Percentiles rank a stretch among this genome's conserved stretches.
Evolutionary conservation across 1,139 yeast species (phyloP).

Genomic region (Magnusiomyces clavatus): DNA sequence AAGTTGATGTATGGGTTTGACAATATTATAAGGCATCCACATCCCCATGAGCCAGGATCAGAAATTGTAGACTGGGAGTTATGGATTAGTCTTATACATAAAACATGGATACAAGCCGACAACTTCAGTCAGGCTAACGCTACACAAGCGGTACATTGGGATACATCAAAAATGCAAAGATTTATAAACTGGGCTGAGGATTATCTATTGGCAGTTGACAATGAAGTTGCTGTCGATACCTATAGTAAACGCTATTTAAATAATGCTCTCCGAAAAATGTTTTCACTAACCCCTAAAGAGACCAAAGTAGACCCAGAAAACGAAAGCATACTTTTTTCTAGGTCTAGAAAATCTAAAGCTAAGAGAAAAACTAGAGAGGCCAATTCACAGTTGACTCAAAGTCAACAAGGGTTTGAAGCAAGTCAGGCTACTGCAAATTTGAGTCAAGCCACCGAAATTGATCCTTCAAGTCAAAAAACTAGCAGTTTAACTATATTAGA

Average conservation of each 20-base stretch:
- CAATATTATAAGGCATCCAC: conserved; percentile 15
- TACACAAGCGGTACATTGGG: conserved; percentile 27
- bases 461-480: no score
- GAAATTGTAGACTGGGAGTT: conserved; percentile 27
- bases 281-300: neutral
- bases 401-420: no score
- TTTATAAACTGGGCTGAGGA: conserved; percentile 29
- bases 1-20: conserved; percentile 33
- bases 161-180: conserved; percentile 21
- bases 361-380: no score
- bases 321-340: neutral
- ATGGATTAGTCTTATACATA: conserved; percentile 30
- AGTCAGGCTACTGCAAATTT: no score
- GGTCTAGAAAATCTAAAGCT: no score
- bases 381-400: no score
- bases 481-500: no score
- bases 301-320: neutral
- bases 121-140: conserved; percentile 23
- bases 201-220: conserved; percentile 10
- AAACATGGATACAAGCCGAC: conserved; percentile 29
- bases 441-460: no score
- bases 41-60: conserved; percentile 17
- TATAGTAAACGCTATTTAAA: neutral
- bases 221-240: neutral
- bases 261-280: neutral